These are phyloP conservation scores for Pseudoscleropodium purum DNA, from an alignment of 225 moss, liverwort and hornwort species.

Conservation along the genomic window DNA sequence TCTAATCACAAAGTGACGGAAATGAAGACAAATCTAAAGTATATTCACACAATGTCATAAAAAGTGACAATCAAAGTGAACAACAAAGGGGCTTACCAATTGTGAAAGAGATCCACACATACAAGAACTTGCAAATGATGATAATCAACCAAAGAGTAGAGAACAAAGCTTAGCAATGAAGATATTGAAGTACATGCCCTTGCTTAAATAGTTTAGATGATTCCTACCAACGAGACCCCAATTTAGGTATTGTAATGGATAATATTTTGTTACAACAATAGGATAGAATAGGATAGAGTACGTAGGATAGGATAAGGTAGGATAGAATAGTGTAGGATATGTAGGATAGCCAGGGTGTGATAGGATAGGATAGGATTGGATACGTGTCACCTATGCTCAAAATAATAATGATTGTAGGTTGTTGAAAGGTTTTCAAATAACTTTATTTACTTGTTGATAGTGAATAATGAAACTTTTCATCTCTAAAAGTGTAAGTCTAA, in stretches of 20 bases:
- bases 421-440: neutral
- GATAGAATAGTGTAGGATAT: neutral
- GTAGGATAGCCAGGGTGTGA: neutral
- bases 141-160: neutral
- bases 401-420: neutral
- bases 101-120: rapidly evolving
- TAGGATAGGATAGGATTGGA: neutral
- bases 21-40: neutral
- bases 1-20: neutral
- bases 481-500: neutral
- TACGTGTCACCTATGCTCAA: rapidly evolving
- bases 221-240: neutral
- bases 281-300: no score
- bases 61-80: neutral
- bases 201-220: neutral
- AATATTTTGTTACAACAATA: neutral
- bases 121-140: no score
- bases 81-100: neutral
- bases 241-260: neutral
- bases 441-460: neutral
- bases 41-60: neutral
- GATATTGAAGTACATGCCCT: neutral
- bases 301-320: no score
- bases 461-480: neutral
- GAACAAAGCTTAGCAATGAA: no score